Percentiles rank a stretch among this genome's conserved stretches.
Evolutionary conservation across 1,139 yeast genomes (phyloP).

Genomic region (Geotrichum macrosporum): DNA sequence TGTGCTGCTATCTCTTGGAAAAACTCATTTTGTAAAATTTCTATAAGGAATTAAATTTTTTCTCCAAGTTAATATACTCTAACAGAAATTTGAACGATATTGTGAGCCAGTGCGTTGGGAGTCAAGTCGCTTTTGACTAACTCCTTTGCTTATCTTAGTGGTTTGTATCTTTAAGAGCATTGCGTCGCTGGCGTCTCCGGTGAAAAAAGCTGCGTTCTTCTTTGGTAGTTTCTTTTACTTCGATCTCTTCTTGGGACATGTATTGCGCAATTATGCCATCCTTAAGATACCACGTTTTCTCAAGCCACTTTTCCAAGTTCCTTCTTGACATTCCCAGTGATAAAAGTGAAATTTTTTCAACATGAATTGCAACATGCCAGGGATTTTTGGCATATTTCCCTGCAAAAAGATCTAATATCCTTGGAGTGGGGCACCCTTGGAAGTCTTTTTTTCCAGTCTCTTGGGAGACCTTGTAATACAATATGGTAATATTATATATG

Average conservation of each 20-base stretch:
- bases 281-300: slow-evolving; percentile 64
- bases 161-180: neutral
- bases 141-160: too few relatives aligned
- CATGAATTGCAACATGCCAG: slow-evolving; percentile 19
- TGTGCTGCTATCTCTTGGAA: too few relatives aligned
- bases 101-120: too few relatives aligned
- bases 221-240: neutral
- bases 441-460: slow-evolving; percentile 20
- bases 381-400: slow-evolving; percentile 20
- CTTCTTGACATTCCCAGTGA: slow-evolving; percentile 19
- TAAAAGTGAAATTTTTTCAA: slow-evolving; percentile 18
- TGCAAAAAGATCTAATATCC: slow-evolving; percentile 53
- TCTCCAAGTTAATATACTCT: too few relatives aligned
- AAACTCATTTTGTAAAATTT: too few relatives aligned
- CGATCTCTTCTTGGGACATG: slow-evolving; percentile 2
- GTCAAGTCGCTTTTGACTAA: too few relatives aligned
- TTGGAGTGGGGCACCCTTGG: slow-evolving; percentile 40
- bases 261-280: slow-evolving; percentile 47
- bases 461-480: slow-evolving; percentile 39
- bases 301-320: slow-evolving; percentile 63
- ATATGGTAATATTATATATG: slow-evolving; percentile 51
- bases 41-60: too few relatives aligned
- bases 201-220: slow-evolving; percentile 4
- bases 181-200: neutral
- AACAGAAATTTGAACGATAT: too few relatives aligned